Percentiles rank a stretch among this genome's conserved stretches.
phyloP scores from a whole-genome alignment of 1,284 basidiomycete species.

The Ceratobasidium sp. region DNA sequence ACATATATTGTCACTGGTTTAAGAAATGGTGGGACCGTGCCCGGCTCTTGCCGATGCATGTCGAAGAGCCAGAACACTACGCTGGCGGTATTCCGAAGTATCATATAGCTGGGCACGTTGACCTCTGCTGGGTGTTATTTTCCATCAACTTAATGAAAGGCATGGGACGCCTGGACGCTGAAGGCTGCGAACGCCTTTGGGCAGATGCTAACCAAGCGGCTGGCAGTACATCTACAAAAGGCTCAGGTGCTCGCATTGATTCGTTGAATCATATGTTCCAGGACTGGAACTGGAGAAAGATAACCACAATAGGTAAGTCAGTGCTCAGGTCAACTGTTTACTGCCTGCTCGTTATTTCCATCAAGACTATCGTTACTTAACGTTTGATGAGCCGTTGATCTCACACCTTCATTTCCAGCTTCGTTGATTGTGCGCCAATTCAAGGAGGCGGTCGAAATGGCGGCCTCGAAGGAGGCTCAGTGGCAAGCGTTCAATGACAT shows the following conservation, averaged over 20 bases:
- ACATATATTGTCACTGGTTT: conserved; percentile 23
- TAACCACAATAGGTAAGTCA: not conserved
- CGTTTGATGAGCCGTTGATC: no score
- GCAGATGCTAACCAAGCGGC: conserved; percentile 22
- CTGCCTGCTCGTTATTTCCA: no score
- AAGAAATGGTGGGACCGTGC: not conserved
- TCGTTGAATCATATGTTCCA: conserved; percentile 6
- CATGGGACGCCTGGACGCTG: conserved; percentile 15
- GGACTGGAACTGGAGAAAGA: conserved; percentile 30
- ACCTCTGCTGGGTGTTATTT: not conserved
- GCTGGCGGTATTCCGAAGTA: conserved; percentile 24
- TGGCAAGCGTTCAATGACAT: not conserved
- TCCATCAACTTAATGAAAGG: conserved; percentile 3
- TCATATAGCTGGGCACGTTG: conserved; percentile 12
- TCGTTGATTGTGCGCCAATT: no score
- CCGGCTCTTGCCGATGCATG: not conserved
- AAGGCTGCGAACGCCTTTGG: conserved; percentile 22
- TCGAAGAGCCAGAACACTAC: not conserved
- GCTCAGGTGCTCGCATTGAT: not conserved
- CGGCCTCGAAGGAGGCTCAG: not conserved
- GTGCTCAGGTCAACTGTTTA: no score
- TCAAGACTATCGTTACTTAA: no score
- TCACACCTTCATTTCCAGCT: no score
- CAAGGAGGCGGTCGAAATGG: no score
- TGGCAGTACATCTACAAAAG: conserved; percentile 6